Conservation (phyloP, 257 asterid genomes). For the Haberlea rhodopensis region DNA sequence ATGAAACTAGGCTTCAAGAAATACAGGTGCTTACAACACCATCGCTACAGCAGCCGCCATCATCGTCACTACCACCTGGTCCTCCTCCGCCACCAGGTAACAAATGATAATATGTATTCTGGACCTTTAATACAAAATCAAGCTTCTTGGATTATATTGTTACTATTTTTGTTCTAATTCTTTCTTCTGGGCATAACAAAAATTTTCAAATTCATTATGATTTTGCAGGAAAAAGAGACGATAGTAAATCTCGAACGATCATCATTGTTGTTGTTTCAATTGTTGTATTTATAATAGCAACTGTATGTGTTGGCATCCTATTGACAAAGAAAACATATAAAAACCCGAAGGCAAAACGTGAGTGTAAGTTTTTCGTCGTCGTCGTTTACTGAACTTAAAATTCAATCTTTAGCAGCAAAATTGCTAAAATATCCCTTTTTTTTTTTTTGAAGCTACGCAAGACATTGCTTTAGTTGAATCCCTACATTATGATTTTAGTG, state of each 20-base stretch:
- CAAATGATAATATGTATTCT: background rate
- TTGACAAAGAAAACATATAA: background rate
- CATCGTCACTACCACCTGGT: background rate
- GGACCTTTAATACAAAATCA: too few relatives aligned
- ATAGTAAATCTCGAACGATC: background rate
- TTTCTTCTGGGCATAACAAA: too few relatives aligned
- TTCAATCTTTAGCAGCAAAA: background rate
- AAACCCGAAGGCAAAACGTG: background rate
- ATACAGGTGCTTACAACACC: too few relatives aligned
- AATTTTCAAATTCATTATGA: background rate
- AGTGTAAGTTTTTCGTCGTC: conserved; percentile 3
- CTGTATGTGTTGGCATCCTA: background rate
- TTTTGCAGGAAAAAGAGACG: background rate
- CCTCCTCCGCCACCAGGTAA: background rate
- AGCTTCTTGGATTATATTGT: too few relatives aligned
- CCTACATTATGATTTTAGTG: conserved; percentile 13
- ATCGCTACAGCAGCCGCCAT: too few relatives aligned
- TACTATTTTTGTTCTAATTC: too few relatives aligned
- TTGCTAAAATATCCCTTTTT: background rate
- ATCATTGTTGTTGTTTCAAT: background rate
- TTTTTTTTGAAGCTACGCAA: background rate
- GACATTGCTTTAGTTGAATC: background rate
- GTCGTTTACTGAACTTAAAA: background rate
- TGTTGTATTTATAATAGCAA: background rate
- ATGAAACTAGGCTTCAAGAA: too few relatives aligned